Conservation (phyloP, 164 flowering plant species). For the Nelumbo lutea region DNA sequence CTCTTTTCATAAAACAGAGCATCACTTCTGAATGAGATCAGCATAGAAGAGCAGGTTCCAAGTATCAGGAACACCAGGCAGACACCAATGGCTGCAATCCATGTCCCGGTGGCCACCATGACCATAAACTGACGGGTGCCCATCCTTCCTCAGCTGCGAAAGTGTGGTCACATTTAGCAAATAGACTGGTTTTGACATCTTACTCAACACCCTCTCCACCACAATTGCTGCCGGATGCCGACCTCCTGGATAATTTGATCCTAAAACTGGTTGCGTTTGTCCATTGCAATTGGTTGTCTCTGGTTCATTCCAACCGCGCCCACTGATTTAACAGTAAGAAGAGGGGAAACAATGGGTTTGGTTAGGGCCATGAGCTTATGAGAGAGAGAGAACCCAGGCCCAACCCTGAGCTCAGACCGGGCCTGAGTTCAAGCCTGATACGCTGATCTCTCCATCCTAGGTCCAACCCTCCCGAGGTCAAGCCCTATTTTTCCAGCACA, state of each 20-base stretch:
- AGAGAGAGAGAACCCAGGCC: no score
- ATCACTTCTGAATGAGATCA: background rate
- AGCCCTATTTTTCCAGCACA: no score
- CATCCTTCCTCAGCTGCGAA: slow-evolving; percentile 38
- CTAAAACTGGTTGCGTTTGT: slow-evolving; percentile 22
- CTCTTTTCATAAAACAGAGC: no score
- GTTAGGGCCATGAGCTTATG: no score
- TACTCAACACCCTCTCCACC: slow-evolving; percentile 16
- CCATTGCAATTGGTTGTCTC: slow-evolving; percentile 13
- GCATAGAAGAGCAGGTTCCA: slow-evolving; percentile 29
- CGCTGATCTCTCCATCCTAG: no score
- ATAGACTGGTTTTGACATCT: slow-evolving; percentile 15
- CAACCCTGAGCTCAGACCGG: no score
- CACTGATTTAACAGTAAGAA: slow-evolving; percentile 7
- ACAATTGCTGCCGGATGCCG: slow-evolving; percentile 9
- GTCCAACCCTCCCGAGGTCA: no score
- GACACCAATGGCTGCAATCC: slow-evolving; percentile 43
- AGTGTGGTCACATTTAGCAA: slow-evolving; percentile 30
- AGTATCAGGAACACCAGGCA: slow-evolving; percentile 34
- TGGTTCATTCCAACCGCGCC: slow-evolving; percentile 16
- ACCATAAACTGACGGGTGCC: slow-evolving; percentile 30
- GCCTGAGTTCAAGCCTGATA: no score
- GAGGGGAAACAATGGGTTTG: no score
- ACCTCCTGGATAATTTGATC: slow-evolving; percentile 24
- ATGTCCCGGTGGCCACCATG: background rate